Evolutionary conservation across 2,329 filamentous ascomycete species (phyloP).

Genomic region (Didymellaceae sp.): DNA sequence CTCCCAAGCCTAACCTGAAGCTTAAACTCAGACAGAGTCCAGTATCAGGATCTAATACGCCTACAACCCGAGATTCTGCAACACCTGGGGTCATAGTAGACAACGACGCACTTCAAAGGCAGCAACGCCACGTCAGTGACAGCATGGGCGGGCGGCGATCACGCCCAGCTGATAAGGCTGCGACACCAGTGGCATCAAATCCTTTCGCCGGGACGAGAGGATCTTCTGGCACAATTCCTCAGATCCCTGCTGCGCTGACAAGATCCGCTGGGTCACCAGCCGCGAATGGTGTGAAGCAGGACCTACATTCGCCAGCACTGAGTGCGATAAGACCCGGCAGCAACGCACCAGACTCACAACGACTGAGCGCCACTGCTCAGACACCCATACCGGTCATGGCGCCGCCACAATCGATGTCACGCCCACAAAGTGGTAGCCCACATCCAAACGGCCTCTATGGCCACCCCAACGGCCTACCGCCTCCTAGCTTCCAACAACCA

Average conservation of each 20-base stretch:
- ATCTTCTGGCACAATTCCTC: conserved; percentile 28
- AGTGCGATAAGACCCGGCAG: conserved; percentile 47
- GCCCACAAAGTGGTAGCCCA: conserved; percentile 51
- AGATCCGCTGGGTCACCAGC: conserved; percentile 46
- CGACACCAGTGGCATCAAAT: conserved; percentile 35
- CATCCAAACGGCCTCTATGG: conserved; percentile 44
- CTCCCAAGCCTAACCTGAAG: conserved; percentile 62
- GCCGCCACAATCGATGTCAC: conserved; percentile 47
- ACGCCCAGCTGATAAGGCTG: conserved; percentile 35
- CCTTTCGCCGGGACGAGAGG: conserved; percentile 38
- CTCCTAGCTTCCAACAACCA: conserved; percentile 40
- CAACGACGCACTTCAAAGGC: conserved; percentile 60
- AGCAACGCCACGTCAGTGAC: conserved; percentile 59
- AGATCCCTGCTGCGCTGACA: conserved; percentile 26
- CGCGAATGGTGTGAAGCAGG: conserved; percentile 47
- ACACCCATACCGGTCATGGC: conserved; percentile 47
- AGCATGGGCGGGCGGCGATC: conserved; percentile 53
- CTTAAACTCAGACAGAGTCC: conserved; percentile 60
- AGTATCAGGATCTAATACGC: conserved; percentile 49
- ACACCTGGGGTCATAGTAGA: conserved; percentile 61
- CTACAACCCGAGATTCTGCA: conserved; percentile 49
- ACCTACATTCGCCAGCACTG: conserved; percentile 54
- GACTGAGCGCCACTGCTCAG: conserved; percentile 38
- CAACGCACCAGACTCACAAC: conserved; percentile 42
- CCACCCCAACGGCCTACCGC: conserved; percentile 33